Percentiles rank a stretch among this genome's conserved stretches.
phyloP scores from a whole-genome alignment of 192 early-diverging fungal species.

The Coemansia reversa region DNA sequence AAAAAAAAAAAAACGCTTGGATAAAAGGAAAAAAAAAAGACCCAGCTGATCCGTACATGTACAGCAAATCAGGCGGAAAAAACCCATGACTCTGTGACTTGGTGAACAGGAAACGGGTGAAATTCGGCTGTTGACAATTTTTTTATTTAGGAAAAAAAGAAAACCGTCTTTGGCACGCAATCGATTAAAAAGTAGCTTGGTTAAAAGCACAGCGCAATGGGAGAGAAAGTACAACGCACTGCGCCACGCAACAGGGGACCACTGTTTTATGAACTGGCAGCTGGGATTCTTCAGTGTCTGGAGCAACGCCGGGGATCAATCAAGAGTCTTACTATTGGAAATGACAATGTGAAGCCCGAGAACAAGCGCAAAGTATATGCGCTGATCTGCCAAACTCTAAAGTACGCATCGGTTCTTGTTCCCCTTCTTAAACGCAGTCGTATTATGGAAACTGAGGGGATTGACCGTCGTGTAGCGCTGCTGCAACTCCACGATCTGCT shows the following conservation, averaged over 20 bases:
- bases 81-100: neutral
- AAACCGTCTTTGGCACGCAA: neutral
- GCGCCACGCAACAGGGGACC: neutral
- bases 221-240: neutral
- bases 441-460: slow-evolving; percentile 32
- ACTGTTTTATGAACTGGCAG: slow-evolving; percentile 69
- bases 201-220: neutral
- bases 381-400: slow-evolving; percentile 89
- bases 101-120: neutral
- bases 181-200: neutral
- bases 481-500: slow-evolving; percentile 87
- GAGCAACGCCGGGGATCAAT: slow-evolving; percentile 72
- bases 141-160: no score
- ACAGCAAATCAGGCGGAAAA: neutral
- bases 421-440: slow-evolving; percentile 24
- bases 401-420: slow-evolving; percentile 53
- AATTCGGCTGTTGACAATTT: neutral
- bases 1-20: no score
- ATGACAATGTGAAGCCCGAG: slow-evolving; percentile 55
- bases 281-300: slow-evolving; percentile 73
- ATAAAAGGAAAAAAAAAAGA: no score
- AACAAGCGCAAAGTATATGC: slow-evolving; percentile 88
- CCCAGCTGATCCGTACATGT: neutral
- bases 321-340: slow-evolving; percentile 71
- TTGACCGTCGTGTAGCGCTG: slow-evolving; percentile 54